A percentile compares a stretch with the other conserved stretches of the same genome.
phyloP scores from a whole-genome alignment of 2,329 filamentous ascomycete species.

The Fusarium mexicanum region DNA sequence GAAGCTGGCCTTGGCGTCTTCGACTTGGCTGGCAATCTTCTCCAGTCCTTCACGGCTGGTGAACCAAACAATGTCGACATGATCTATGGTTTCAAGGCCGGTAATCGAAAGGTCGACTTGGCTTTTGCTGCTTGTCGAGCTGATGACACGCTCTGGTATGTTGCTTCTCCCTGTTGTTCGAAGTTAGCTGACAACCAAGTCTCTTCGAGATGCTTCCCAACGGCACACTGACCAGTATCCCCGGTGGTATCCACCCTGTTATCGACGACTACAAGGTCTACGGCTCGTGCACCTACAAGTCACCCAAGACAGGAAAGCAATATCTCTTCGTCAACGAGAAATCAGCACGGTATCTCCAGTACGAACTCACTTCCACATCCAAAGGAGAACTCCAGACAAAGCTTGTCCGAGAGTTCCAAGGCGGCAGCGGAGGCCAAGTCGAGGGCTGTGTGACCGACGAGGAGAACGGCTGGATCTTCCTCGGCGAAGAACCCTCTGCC shows the following conservation, averaged over 20 bases:
- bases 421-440: slow-evolving; percentile 61
- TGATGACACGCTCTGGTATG: slow-evolving; percentile 63
- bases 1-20: slow-evolving; percentile 61
- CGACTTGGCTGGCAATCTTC: slow-evolving; percentile 57
- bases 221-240: slow-evolving; percentile 54
- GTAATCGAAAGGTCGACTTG: slow-evolving; percentile 56
- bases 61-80: slow-evolving; percentile 66
- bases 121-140: slow-evolving; percentile 61
- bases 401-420: slow-evolving; percentile 61
- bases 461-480: slow-evolving; percentile 59
- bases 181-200: slow-evolving; percentile 43
- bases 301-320: slow-evolving; percentile 56
- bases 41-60: slow-evolving; percentile 56
- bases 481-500: slow-evolving; percentile 62
- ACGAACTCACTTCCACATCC: slow-evolving; percentile 54
- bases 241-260: slow-evolving; percentile 58
- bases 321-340: slow-evolving; percentile 67
- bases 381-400: slow-evolving; percentile 55
- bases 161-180: rapidly evolving
- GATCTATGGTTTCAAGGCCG: slow-evolving; percentile 59
- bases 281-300: slow-evolving; percentile 63
- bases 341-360: slow-evolving; percentile 63
- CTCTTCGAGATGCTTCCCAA: slow-evolving; percentile 60
- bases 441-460: slow-evolving; percentile 65
- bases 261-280: slow-evolving; percentile 59